Evolutionary conservation across 1,139 yeast species (phyloP).

Genomic region (Diutina scorzettiae): DNA sequence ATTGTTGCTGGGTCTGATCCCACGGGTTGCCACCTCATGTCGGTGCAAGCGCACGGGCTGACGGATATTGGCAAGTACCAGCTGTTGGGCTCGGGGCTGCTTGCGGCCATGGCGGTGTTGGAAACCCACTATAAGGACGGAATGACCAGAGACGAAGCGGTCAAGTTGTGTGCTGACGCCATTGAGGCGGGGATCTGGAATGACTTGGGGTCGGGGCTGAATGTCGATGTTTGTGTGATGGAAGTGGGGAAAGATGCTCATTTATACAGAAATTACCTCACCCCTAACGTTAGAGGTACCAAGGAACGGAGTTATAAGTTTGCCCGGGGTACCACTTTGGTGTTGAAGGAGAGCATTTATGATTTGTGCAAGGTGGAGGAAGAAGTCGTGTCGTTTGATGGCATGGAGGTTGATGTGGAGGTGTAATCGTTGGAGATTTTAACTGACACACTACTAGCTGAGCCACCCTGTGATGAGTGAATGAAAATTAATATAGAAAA

Average conservation of each 20-base stretch:
- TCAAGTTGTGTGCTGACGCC: constrained; percentile 81
- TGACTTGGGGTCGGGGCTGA: constrained; percentile 96
- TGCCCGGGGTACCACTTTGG: constrained; percentile 84
- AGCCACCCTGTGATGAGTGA: too few species aligned
- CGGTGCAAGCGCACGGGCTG: constrained; percentile 96
- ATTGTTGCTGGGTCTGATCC: constrained; percentile 97
- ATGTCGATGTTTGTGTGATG: constrained; percentile 95
- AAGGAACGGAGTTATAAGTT: constrained; percentile 78
- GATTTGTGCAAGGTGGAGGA: constrained; percentile 65
- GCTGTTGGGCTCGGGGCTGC: constrained; percentile 92
- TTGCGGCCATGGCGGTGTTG: constrained; percentile 96
- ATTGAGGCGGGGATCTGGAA: constrained; percentile 98
- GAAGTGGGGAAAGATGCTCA: constrained; percentile 82
- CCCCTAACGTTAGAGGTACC: constrained; percentile 77
- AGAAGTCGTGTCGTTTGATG: constrained; percentile 36
- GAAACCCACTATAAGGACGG: constrained; percentile 79
- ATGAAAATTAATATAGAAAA: too few species aligned
- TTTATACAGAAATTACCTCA: constrained; percentile 73
- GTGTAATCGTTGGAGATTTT: too few species aligned
- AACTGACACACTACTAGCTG: too few species aligned
- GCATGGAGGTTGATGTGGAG: constrained; percentile 57
- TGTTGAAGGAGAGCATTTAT: constrained; percentile 53
- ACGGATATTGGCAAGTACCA: constrained; percentile 91
- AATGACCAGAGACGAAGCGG: constrained; percentile 77
- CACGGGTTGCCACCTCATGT: constrained; percentile 84